phyloP scores from a whole-genome alignment of 352 stramenopile species.

The Globisporangium heterothallicum region DNA sequence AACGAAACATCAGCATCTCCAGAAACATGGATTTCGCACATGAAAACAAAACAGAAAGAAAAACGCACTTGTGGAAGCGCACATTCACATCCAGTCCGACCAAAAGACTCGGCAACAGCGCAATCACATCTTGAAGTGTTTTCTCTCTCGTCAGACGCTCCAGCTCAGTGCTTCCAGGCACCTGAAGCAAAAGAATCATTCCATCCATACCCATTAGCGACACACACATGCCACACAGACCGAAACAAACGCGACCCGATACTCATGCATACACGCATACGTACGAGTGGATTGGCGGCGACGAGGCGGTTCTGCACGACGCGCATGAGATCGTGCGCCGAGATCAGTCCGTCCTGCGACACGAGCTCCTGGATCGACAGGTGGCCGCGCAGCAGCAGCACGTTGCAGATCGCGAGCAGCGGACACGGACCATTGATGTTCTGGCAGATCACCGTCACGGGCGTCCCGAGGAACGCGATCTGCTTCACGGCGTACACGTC shows the following conservation, averaged over 20 bases:
- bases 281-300: conserved; percentile 68
- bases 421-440: conserved; percentile 98
- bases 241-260: background rate
- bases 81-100: conserved; percentile 98
- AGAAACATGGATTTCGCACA: background rate
- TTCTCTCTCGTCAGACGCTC: conserved; percentile 71
- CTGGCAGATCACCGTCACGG: conserved; percentile 91
- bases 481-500: conserved; percentile 80
- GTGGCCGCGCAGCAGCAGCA: conserved; percentile 90
- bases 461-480: conserved; percentile 69
- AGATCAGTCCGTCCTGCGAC: conserved; percentile 67
- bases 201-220: background rate
- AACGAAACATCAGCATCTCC: conserved; percentile 3
- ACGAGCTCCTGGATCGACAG: conserved; percentile 70
- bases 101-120: conserved; percentile 91
- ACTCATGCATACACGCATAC: background rate
- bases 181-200: conserved; percentile 11
- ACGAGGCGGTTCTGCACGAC: conserved; percentile 87
- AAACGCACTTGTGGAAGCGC: conserved; percentile 87
- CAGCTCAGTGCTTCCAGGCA: conserved; percentile 44
- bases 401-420: conserved; percentile 95
- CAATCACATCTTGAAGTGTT: conserved; percentile 86
- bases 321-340: conserved; percentile 87
- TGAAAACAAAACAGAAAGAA: background rate
- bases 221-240: background rate